Conservation (phyloP, 73 alveolate genomes). For the Urostyla sp. region DNA sequence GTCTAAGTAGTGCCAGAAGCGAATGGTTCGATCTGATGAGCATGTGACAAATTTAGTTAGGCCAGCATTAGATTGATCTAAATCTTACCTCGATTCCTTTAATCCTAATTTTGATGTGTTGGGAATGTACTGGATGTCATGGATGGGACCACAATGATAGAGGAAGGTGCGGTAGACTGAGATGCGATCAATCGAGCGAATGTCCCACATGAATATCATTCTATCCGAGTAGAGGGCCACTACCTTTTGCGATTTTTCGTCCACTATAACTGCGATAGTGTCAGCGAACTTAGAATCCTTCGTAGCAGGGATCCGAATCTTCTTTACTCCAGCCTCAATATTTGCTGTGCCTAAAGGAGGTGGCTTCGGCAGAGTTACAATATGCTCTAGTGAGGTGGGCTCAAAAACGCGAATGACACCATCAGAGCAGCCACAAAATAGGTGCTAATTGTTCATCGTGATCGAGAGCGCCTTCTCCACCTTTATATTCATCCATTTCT, state of each 20-base stretch:
- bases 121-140: slow-evolving; percentile 69
- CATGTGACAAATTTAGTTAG: slow-evolving; percentile 85
- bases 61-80: slow-evolving; percentile 60
- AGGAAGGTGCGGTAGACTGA: slow-evolving; percentile 81
- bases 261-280: slow-evolving; percentile 81
- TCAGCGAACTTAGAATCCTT: slow-evolving; percentile 83
- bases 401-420: slow-evolving; percentile 90
- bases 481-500: slow-evolving; percentile 96
- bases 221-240: slow-evolving; percentile 92
- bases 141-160: slow-evolving; percentile 90
- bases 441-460: slow-evolving; percentile 71
- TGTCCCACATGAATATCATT: slow-evolving; percentile 96
- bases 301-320: slow-evolving; percentile 54
- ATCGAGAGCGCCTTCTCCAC: slow-evolving; percentile 81
- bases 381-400: slow-evolving; percentile 83
- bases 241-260: slow-evolving; percentile 74
- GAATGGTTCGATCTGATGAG: slow-evolving; percentile 80
- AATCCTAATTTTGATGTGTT: slow-evolving; percentile 31
- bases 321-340: slow-evolving; percentile 75
- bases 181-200: slow-evolving; percentile 72
- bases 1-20: slow-evolving; percentile 84
- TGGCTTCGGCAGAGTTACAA: slow-evolving; percentile 90
- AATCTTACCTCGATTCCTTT: neutral
- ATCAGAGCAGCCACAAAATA: slow-evolving; percentile 96
- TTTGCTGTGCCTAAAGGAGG: slow-evolving; percentile 96